Evolutionary conservation across 352 stramenopile species (phyloP), one percentile per base, ranked within the genome.

Genomic region (Aphanomyces cochlioides): DNA sequence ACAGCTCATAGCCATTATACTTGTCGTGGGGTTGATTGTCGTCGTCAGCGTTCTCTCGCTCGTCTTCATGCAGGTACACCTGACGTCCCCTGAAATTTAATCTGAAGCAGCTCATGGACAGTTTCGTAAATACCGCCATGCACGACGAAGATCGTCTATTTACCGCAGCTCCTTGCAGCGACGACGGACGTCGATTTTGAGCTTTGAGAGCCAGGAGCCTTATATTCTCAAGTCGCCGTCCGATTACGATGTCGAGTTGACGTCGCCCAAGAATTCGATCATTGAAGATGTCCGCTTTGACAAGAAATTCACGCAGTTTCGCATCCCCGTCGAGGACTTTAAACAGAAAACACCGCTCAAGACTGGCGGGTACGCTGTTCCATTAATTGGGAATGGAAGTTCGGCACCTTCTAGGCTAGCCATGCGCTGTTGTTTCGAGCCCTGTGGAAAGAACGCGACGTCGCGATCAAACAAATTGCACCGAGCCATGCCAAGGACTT

Each of bases 391-490:
- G 10, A 64, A 21, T 17, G 28, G 28, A 28, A 28, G 28, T 28
- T 28, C 28, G 28, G 28, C 28, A 28, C 28, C 28, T 28, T 28
- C 28, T 63, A 34, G 4, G n/a, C 8, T 5, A 66, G 57, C 6
- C 57, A 66, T 47, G 57, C 28, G 3, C 6, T 7, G 39, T 40
- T 66, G 10, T 66, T 50, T 28, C 57, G 39, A 15, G 57, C 57
- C 0, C 57, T 21, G 7, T 66, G 57, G 38, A 40, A 53, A 21
- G 34, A 19, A 38, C 57, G 37, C 7, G 57, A 78, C n/a, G 79
- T 87, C 39, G 77, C 81, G 34, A 60, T 87, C 40, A 87, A 87
- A 72, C 79, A 82, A 56, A 75, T 87, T 41, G 65, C 74, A 7
- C 74, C 77, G 0, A 75, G 79, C 19, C 82, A 83, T 48, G 75